Evolutionary conservation across 352 stramenopile species (phyloP).

Genomic region (Phytopythium delawarense): DNA sequence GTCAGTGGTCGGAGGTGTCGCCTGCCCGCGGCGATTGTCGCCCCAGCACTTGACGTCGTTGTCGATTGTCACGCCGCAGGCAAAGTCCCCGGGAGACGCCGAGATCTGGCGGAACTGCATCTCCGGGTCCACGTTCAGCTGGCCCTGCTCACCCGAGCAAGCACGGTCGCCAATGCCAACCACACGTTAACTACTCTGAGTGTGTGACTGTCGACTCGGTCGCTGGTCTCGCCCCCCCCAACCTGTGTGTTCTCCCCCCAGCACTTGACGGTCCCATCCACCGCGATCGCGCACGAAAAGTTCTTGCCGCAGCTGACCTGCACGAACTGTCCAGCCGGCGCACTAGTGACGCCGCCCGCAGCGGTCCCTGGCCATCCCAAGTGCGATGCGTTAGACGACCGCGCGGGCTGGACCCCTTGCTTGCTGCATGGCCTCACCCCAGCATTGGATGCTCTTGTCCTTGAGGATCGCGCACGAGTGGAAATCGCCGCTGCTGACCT

Average conservation of each 20-base stretch:
- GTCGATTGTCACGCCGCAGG: constrained; percentile 53
- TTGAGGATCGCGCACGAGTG: constrained; percentile 81
- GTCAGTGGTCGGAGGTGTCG: constrained; percentile 29
- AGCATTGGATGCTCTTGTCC: constrained; percentile 72
- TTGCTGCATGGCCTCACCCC: constrained; percentile 27
- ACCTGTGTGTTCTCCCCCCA: constrained; percentile 71
- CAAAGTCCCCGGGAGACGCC: constrained; percentile 54
- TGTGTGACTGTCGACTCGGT: too few species aligned
- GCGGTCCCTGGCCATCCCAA: constrained; percentile 23
- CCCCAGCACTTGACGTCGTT: constrained; percentile 67
- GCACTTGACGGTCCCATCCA: constrained; percentile 43
- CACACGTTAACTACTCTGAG: neutral
- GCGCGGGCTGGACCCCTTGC: neutral
- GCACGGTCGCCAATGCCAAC: too few species aligned
- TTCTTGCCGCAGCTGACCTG: constrained; percentile 77
- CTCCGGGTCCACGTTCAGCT: constrained; percentile 34
- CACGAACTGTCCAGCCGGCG: constrained; percentile 53
- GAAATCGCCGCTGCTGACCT: constrained; percentile 80
- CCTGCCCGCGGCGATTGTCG: constrained; percentile 65
- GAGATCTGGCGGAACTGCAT: constrained; percentile 62
- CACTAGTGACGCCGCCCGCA: constrained; percentile 24
- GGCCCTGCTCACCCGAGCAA: constrained; percentile 23
- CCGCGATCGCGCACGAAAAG: constrained; percentile 54
- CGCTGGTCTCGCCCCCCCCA: neutral
- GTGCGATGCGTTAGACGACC: neutral